A percentile compares a stretch with the other conserved stretches of the same genome.
Evolutionary conservation across 805 yeast genomes (phyloP).

Genomic region (Soucietia sequanensis): DNA sequence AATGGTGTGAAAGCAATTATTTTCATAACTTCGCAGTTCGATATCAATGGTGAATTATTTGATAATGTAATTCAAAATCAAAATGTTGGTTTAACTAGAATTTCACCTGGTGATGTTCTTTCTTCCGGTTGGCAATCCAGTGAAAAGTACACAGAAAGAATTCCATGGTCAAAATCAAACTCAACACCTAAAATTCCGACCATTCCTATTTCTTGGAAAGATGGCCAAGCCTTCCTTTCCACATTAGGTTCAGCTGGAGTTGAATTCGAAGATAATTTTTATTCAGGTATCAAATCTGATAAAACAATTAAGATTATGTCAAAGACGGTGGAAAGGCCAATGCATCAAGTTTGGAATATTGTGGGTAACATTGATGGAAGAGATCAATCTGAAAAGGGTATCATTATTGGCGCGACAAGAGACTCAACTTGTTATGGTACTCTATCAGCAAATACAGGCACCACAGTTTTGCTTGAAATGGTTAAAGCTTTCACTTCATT

Average conservation of each 20-base stretch:
- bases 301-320: conserved; percentile 24
- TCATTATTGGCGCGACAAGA: conserved; percentile 80
- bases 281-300: conserved; percentile 23
- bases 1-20: conserved; percentile 64
- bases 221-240: conserved; percentile 44
- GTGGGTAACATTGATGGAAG: conserved; percentile 75
- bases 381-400: conserved; percentile 72
- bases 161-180: conserved; percentile 45
- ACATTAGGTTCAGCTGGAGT: conserved; percentile 31
- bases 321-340: conserved; percentile 42
- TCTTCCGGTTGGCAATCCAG: conserved; percentile 72
- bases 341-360: conserved; percentile 76
- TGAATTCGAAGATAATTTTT: conserved; percentile 22
- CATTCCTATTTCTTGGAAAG: conserved; percentile 74
- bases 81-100: conserved; percentile 58
- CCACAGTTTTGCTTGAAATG: conserved; percentile 68
- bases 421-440: conserved; percentile 82
- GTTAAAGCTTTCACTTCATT: conserved; percentile 65
- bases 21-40: conserved; percentile 47
- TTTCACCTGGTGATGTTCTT: conserved; percentile 73
- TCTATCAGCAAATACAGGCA: conserved; percentile 67
- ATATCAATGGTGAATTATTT: conserved; percentile 12
- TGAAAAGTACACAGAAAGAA: conserved; percentile 36
- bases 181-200: conserved; percentile 72
- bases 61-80: conserved; percentile 51